These are phyloP conservation scores for Teratosphaeria zuluensis DNA, from an alignment of 2,329 filamentous ascomycete species.

Conservation along the genomic window DNA sequence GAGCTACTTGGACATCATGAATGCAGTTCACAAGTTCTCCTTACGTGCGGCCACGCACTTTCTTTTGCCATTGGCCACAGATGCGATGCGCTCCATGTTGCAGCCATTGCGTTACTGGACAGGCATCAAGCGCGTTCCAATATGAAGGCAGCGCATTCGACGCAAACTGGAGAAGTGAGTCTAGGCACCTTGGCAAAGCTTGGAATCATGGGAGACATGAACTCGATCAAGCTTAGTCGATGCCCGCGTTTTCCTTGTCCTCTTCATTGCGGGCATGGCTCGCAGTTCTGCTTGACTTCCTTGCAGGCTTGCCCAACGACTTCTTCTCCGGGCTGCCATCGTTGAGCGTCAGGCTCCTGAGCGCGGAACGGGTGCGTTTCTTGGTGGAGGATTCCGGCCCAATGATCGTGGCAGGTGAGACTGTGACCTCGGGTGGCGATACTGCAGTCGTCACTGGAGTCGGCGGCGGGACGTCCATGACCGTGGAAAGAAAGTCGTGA, in stretches of 20 bases:
- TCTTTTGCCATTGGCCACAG: neutral
- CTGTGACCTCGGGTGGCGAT: slow-evolving; percentile 8
- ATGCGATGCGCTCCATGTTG: neutral
- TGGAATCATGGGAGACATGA: neutral
- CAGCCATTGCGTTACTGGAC: too few species aligned
- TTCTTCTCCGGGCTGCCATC: slow-evolving; percentile 18
- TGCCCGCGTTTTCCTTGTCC: slow-evolving; percentile 5
- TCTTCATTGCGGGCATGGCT: neutral
- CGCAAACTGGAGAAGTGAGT: too few species aligned
- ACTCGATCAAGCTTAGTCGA: neutral
- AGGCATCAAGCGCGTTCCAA: too few species aligned
- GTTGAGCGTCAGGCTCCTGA: slow-evolving; percentile 13
- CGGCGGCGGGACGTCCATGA: slow-evolving; percentile 11
- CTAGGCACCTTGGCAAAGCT: too few species aligned
- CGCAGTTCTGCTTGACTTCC: slow-evolving; percentile 16
- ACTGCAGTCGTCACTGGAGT: slow-evolving; percentile 2
- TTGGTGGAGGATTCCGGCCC: slow-evolving; percentile 5
- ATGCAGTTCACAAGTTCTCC: neutral
- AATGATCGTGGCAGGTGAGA: neutral
- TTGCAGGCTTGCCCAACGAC: slow-evolving; percentile 5
- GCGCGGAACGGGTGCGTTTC: slow-evolving; percentile 19
- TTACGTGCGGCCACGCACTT: neutral
- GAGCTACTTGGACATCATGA: too few species aligned
- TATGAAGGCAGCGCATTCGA: neutral
- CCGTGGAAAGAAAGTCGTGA: slow-evolving; percentile 19